Percentiles rank a stretch among this genome's conserved stretches.
Evolutionary conservation across 1,284 basidiomycete genomes (phyloP).

Genomic region (Cryptococcus neoformans): DNA sequence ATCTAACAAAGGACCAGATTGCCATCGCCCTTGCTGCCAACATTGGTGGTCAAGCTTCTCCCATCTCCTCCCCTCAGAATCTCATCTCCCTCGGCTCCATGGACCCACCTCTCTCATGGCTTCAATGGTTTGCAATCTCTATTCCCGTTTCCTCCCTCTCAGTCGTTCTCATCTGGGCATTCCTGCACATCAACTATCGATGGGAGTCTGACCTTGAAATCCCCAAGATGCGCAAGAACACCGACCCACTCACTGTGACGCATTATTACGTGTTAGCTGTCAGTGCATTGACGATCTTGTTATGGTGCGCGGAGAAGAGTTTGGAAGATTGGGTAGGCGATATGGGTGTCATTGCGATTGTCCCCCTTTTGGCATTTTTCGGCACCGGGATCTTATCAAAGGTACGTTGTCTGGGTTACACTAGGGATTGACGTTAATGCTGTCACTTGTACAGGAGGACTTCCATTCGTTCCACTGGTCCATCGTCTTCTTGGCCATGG

Average conservation of each 20-base stretch:
- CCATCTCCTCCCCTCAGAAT: constrained; percentile 92
- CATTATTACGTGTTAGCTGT: constrained; percentile 91
- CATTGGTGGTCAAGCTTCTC: constrained; percentile 95
- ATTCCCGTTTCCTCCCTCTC: constrained; percentile 85
- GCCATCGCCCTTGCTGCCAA: constrained; percentile 97
- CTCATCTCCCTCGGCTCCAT: constrained; percentile 87
- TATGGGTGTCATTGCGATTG: constrained; percentile 95
- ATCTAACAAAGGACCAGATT: constrained; percentile 55
- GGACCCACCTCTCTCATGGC: constrained; percentile 86
- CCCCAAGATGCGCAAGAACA: constrained; percentile 73
- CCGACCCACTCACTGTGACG: constrained; percentile 72
- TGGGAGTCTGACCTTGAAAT: constrained; percentile 80
- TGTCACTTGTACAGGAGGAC: constrained; percentile 63
- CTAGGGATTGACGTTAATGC: neutral
- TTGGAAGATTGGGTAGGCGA: constrained; percentile 82
- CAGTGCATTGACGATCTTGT: constrained; percentile 76
- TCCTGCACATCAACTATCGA: constrained; percentile 83
- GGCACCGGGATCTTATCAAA: constrained; percentile 91
- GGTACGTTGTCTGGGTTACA: constrained; percentile 52
- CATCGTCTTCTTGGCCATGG: constrained; percentile 95
- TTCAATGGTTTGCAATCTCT: constrained; percentile 90
- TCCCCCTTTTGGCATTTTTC: constrained; percentile 93
- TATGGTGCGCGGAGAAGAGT: constrained; percentile 88
- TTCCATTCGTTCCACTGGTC: constrained; percentile 94
- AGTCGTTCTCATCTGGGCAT: constrained; percentile 84